Evolutionary conservation across 2,329 filamentous ascomycete species (phyloP).

Genomic region (Gnomoniopsis smithogilvyi): DNA sequence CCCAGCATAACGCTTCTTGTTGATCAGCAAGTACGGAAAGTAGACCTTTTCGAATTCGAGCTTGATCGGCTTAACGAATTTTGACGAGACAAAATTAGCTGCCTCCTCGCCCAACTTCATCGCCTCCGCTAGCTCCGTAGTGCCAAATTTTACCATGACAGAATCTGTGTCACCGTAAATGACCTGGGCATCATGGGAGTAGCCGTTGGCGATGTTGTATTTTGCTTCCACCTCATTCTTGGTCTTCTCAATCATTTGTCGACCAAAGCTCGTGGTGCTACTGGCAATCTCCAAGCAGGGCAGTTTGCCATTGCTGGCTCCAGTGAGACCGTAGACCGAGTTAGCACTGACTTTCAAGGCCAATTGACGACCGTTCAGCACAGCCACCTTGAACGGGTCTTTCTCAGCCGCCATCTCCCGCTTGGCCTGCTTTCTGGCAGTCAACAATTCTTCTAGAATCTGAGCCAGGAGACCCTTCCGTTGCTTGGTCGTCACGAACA

Average conservation of each 20-base stretch:
- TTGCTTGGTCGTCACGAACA: conserved; percentile 84
- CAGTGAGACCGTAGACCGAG: conserved; percentile 95
- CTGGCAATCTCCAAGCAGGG: conserved; percentile 94
- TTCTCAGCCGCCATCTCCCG: conserved; percentile 83
- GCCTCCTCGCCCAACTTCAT: conserved; percentile 98
- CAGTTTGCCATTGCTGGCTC: conserved; percentile 92
- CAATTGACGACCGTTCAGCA: conserved; percentile 93
- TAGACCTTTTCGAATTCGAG: conserved; percentile 99
- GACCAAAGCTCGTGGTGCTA: conserved; percentile 94
- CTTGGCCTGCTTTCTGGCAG: conserved; percentile 94
- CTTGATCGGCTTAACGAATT: conserved; percentile 97
- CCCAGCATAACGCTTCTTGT: conserved; percentile 99
- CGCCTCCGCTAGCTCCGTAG: conserved; percentile 76
- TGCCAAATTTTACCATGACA: conserved; percentile 99
- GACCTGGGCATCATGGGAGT: conserved; percentile 90
- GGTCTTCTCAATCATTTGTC: conserved; percentile 98
- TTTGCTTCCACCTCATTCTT: conserved; percentile 90
- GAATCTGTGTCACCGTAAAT: conserved; percentile 99
- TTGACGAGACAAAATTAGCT: conserved; percentile 79
- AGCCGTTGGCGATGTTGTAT: conserved; percentile 92
- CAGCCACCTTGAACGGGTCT: conserved; percentile 96
- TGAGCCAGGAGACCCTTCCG: conserved; percentile 90
- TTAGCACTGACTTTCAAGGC: conserved; percentile 97
- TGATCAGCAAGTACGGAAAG: conserved; percentile 96
- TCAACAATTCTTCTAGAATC: conserved; percentile 89